phyloP scores from a whole-genome alignment of 345 rosid genomes.

The Pugionium dolabratum region DNA sequence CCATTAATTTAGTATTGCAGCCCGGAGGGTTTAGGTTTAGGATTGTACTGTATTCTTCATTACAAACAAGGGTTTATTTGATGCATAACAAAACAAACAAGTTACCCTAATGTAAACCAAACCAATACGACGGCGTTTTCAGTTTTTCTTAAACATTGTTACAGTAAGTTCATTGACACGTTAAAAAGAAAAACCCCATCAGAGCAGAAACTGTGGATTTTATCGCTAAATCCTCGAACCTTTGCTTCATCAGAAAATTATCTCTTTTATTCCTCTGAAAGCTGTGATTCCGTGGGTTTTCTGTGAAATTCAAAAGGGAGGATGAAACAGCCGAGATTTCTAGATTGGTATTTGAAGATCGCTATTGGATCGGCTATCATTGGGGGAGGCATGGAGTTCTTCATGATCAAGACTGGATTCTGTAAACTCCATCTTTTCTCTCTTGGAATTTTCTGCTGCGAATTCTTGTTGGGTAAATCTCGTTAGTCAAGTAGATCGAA shows the following conservation, averaged over 20 bases:
- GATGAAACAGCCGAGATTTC: constrained; percentile 50
- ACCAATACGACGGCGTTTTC: no score
- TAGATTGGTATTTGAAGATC: constrained; percentile 87
- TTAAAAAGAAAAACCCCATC: no score
- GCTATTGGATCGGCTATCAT: constrained; percentile 66
- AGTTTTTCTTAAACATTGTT: no score
- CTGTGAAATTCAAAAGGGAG: constrained; percentile 4
- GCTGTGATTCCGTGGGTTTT: neutral
- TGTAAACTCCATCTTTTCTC: constrained; percentile 52
- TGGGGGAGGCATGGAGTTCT: constrained; percentile 89
- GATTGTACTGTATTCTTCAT: no score
- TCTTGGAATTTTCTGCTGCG: neutral
- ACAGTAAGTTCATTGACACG: no score
- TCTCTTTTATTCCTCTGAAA: neutral
- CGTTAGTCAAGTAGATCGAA: neutral
- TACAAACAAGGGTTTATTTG: no score
- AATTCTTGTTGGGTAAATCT: neutral
- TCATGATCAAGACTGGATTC: constrained; percentile 96
- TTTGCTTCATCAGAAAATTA: neutral
- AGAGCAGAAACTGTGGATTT: no score
- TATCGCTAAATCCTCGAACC: neutral
- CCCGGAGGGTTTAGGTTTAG: no score
- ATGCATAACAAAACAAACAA: no score
- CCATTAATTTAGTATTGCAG: no score
- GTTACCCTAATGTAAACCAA: no score